A percentile compares a stretch with the other conserved stretches of the same genome.
phyloP scores from a whole-genome alignment of 164 flowering plant genomes.

The Vitis cinerea region DNA sequence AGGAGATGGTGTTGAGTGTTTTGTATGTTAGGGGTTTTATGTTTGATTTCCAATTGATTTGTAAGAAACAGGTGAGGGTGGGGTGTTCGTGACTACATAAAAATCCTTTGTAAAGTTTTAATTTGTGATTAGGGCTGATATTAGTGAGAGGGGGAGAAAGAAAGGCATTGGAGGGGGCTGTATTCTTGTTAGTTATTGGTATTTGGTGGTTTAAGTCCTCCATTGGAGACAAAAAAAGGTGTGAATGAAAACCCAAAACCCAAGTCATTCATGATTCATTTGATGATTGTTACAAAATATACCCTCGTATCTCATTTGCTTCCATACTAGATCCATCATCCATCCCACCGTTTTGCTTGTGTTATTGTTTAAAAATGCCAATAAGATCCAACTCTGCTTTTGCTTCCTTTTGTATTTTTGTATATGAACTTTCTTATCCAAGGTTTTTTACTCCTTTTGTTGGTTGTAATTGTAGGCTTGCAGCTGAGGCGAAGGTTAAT shows the following conservation, averaged over 20 bases:
- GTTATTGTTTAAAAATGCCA: too few species aligned
- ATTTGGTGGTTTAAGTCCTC: slow-evolving; percentile 11
- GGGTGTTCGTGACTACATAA: slow-evolving; percentile 29
- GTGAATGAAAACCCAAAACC: slow-evolving; percentile 15
- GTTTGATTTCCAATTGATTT: slow-evolving; percentile 30
- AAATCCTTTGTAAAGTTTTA: slow-evolving; percentile 41
- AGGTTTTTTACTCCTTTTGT: too few species aligned
- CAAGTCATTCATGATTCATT: slow-evolving; percentile 16
- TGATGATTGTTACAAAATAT: slow-evolving; percentile 12
- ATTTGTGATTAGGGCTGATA: slow-evolving; percentile 20
- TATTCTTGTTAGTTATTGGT: slow-evolving; percentile 23
- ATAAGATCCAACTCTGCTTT: too few species aligned
- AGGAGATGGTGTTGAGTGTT: slow-evolving; percentile 16
- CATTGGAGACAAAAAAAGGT: not conserved
- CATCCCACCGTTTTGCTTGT: slow-evolving; percentile 2
- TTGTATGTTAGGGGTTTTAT: slow-evolving; percentile 26
- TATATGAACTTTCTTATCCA: too few species aligned
- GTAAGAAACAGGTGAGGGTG: slow-evolving; percentile 30
- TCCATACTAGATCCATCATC: slow-evolving; percentile 3
- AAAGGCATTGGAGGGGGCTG: slow-evolving; percentile 21
- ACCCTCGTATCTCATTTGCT: not conserved
- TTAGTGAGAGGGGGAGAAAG: slow-evolving; percentile 6
- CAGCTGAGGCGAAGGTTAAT: too few species aligned
- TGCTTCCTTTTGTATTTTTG: too few species aligned
- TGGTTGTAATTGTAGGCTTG: too few species aligned